Conservation (phyloP, 202 grass and related monocot species). For the Cymbopogon flexuosus region DNA sequence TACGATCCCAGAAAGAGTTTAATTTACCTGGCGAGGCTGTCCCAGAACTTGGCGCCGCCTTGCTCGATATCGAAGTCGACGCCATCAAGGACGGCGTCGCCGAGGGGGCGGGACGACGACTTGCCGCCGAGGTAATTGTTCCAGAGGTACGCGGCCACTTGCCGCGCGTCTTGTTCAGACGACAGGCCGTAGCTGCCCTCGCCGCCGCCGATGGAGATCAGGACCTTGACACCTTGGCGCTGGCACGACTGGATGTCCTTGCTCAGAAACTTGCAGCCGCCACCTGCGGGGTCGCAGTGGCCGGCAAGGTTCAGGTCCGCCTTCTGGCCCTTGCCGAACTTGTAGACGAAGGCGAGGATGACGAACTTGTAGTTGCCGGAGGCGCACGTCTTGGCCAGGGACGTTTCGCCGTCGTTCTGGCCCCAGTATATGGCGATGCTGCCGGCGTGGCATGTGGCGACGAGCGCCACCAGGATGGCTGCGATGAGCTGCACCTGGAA, state of each 20-base stretch:
- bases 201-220: conserved; percentile 72
- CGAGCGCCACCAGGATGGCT: conserved; percentile 26
- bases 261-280: conserved; percentile 58
- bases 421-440: conserved; percentile 61
- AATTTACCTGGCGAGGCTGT: neutral
- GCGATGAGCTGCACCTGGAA: too few relatives aligned
- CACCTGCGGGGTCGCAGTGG: conserved; percentile 52
- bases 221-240: conserved; percentile 46
- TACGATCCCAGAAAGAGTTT: neutral
- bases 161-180: too few relatives aligned
- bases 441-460: conserved; percentile 34
- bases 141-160: neutral
- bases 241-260: conserved; percentile 58
- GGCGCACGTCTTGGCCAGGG: conserved; percentile 42
- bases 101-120: neutral
- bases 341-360: conserved; percentile 55
- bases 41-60: neutral
- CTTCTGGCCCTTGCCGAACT: conserved; percentile 53
- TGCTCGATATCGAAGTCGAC: neutral
- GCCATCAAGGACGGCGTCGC: neutral
- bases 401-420: conserved; percentile 55
- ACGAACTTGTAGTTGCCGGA: conserved; percentile 54
- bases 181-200: conserved; percentile 33
- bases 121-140: neutral
- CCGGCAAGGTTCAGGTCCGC: conserved; percentile 42